phyloP scores from a whole-genome alignment of 2,329 filamentous ascomycete species.

The Trichoderma sp. region DNA sequence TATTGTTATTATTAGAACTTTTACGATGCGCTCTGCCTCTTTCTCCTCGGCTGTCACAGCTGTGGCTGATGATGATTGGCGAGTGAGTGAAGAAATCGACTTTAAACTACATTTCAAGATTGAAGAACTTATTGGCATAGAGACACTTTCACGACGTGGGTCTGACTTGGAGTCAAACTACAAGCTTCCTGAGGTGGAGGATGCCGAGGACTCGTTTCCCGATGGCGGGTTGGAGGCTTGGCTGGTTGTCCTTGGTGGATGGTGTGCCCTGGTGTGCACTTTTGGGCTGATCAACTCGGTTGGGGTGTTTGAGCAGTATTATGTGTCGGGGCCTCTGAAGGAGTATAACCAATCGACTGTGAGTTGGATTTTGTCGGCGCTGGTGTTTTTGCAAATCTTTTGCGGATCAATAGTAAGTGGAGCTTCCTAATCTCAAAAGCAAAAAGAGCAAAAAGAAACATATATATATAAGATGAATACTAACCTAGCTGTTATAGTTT shows the following conservation, averaged over 20 bases:
- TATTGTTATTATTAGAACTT: background rate
- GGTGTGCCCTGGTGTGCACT: slow-evolving; percentile 49
- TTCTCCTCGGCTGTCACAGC: background rate
- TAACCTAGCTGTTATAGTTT: slow-evolving; percentile 38
- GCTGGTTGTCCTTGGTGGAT: slow-evolving; percentile 57
- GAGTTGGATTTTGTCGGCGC: slow-evolving; percentile 63
- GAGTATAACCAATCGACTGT: slow-evolving; percentile 55
- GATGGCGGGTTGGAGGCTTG: slow-evolving; percentile 63
- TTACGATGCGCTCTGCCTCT: background rate
- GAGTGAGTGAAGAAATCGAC: background rate
- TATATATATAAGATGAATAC: background rate
- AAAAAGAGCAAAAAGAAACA: background rate
- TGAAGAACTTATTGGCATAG: background rate
- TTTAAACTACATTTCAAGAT: background rate
- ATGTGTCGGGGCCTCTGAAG: slow-evolving; percentile 52
- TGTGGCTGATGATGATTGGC: background rate
- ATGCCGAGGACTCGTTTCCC: slow-evolving; percentile 53
- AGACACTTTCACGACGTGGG: background rate
- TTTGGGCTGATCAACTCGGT: slow-evolving; percentile 51
- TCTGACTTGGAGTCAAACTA: slow-evolving; percentile 20
- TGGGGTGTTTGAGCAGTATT: slow-evolving; percentile 64
- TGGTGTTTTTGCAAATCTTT: slow-evolving; percentile 54
- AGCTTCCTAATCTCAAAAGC: background rate
- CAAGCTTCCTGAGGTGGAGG: background rate
- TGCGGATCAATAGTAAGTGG: slow-evolving; percentile 50